Evolutionary conservation across 2,329 filamentous ascomycete genomes (phyloP), one percentile per base, ranked within the genome.

Genomic region (Aspergillus sp.): DNA sequence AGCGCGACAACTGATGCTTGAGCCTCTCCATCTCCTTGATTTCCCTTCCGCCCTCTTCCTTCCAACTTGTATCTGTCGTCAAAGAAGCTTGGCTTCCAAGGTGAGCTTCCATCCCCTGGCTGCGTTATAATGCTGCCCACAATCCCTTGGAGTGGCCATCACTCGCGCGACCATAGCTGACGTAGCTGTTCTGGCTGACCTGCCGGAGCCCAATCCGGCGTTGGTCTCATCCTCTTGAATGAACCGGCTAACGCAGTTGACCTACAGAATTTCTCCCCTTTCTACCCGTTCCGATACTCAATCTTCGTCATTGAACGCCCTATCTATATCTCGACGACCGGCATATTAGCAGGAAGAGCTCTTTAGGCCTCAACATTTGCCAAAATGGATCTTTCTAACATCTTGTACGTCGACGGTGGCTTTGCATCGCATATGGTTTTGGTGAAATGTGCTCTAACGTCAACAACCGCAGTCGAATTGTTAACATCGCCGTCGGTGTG

Each of bases 371-470:
- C 38, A 25, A 23, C 50, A 51, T 2, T 39, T 21, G 30, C 47
- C 73, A 82, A 75, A 68, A 96, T 97, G 92, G 92, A 97, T 80
- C 91, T 92, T 82, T 94, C 91, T 65, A 92, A 96, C 80, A 89
- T 88, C 77, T 96, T 96, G 92, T 96, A 84, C 81, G 91, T 84
- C 65, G 38, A 32, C 12, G 39, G n/a, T 36, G 39, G 13, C 39
- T 5, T 13, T 2, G 23, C 21, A 28, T 30, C 25, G 28, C 23
- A 45, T 25, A 17, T 9, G 1, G 7, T 5, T 30, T 10, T 10
- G 23, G n/a, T 13, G 25, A 15, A 50, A 30, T 30, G 9, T 17
- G 28, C 25, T 15, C 53, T 55, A 55, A 55, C 10, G 5, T 58
- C 69, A 60, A 36, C 5, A 21, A 48, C 13, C 58, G 62, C 76